Conservation (phyloP, 2,329 filamentous ascomycete species). For the Coniochaeta prunicola region DNA sequence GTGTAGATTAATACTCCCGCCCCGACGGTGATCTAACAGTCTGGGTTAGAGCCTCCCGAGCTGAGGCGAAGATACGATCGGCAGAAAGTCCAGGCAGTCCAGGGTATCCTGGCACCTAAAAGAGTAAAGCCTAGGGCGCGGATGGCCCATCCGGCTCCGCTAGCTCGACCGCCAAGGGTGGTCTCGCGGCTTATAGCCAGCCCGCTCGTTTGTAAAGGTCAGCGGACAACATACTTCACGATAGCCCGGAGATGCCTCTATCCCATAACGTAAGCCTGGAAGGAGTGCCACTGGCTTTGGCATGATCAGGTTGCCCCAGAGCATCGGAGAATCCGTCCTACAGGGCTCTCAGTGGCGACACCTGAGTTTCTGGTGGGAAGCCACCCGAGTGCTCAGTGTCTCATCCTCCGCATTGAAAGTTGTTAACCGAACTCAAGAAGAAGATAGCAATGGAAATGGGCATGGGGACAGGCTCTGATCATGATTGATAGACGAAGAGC, state of each 20-base stretch:
- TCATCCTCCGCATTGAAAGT: background rate
- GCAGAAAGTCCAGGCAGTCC: background rate
- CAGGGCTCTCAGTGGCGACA: too few relatives aligned
- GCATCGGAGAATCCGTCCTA: background rate
- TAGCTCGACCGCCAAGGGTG: background rate
- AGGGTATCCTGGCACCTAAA: background rate
- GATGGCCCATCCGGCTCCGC: background rate
- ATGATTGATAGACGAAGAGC: background rate
- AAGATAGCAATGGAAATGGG: background rate
- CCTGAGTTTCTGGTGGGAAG: too few relatives aligned
- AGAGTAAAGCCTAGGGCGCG: background rate
- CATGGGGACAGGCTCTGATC: background rate
- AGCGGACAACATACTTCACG: too few relatives aligned
- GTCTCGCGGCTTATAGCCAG: background rate
- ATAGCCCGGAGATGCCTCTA: background rate
- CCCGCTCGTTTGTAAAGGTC: too few relatives aligned
- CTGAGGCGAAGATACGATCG: background rate
- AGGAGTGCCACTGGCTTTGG: background rate
- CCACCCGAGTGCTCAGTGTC: background rate
- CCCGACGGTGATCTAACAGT: background rate
- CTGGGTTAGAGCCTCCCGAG: background rate
- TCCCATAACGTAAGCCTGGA: background rate
- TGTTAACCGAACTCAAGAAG: background rate
- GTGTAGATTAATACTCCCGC: background rate
- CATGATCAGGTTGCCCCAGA: background rate